phyloP scores from a whole-genome alignment of 2,329 filamentous ascomycete species.

The Apiospora koreana region DNA sequence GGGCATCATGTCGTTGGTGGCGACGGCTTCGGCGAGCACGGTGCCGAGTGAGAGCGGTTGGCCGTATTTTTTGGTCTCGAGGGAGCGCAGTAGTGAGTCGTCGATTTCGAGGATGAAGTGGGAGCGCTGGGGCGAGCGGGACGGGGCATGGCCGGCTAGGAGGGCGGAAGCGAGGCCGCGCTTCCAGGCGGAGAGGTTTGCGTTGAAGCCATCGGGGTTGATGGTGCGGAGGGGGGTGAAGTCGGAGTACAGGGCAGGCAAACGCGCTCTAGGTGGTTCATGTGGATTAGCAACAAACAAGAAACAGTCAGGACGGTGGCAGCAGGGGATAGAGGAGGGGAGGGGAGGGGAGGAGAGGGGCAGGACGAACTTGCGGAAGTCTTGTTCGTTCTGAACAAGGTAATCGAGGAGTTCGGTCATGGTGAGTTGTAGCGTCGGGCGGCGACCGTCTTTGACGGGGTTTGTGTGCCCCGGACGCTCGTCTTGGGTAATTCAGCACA shows the following conservation, averaged over 20 bases:
- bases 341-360: too few relatives aligned
- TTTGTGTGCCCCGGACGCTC: neutral
- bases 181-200: conserved; percentile 80
- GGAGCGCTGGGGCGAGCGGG: conserved; percentile 43
- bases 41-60: conserved; percentile 77
- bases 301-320: neutral
- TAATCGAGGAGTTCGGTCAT: conserved; percentile 72
- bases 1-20: conserved; percentile 68
- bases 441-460: neutral
- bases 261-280: conserved; percentile 65
- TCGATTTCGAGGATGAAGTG: conserved; percentile 56
- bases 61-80: conserved; percentile 79
- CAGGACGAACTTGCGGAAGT: conserved; percentile 59
- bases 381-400: conserved; percentile 59
- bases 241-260: conserved; percentile 87
- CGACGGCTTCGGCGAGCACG: conserved; percentile 74
- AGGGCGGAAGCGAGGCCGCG: conserved; percentile 71
- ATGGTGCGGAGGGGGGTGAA: conserved; percentile 72
- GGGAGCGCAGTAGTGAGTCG: conserved; percentile 66
- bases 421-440: neutral
- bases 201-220: conserved; percentile 83
- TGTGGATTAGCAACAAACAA: neutral
- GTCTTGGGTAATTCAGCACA: neutral
- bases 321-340: conserved; percentile 11
- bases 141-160: conserved; percentile 55